Conservation (phyloP, 495 filamentous ascomycete genomes). For the Trichodelitschia bisporula region DNA sequence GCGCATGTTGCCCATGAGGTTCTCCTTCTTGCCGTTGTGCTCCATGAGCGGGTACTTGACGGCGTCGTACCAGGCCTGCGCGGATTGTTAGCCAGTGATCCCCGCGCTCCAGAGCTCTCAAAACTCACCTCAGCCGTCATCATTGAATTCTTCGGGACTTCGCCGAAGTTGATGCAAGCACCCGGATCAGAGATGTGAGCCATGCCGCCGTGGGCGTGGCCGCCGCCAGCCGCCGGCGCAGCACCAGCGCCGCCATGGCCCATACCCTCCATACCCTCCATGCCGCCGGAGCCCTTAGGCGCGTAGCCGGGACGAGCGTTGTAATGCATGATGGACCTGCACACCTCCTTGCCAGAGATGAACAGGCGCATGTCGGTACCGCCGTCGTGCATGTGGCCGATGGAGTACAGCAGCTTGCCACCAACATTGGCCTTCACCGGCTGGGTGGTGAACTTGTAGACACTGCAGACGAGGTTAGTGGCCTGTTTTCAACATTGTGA, state of each 20-base stretch:
- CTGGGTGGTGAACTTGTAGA: neutral
- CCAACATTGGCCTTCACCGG: neutral
- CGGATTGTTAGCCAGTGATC: too few species aligned
- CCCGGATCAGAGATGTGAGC: neutral
- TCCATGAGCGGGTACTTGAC: neutral
- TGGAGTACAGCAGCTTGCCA: neutral
- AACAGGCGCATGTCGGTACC: neutral
- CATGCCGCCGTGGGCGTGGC: neutral
- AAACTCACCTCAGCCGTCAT: neutral
- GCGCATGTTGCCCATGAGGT: neutral
- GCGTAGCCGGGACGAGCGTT: neutral
- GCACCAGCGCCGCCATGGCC: neutral
- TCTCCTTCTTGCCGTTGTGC: constrained; percentile 1
- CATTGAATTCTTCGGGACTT: neutral
- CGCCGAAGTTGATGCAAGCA: neutral
- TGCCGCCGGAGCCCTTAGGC: neutral
- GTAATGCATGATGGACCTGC: neutral
- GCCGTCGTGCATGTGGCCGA: too few species aligned
- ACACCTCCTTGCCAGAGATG: neutral
- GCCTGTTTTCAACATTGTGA: too few species aligned
- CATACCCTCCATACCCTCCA: neutral
- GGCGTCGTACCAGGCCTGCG: neutral
- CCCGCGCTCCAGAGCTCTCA: too few species aligned
- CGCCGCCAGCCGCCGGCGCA: neutral
- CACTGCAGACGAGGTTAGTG: too few species aligned